phyloP scores from a whole-genome alignment of 129 eudicot genomes.

The Daucus carota region DNA sequence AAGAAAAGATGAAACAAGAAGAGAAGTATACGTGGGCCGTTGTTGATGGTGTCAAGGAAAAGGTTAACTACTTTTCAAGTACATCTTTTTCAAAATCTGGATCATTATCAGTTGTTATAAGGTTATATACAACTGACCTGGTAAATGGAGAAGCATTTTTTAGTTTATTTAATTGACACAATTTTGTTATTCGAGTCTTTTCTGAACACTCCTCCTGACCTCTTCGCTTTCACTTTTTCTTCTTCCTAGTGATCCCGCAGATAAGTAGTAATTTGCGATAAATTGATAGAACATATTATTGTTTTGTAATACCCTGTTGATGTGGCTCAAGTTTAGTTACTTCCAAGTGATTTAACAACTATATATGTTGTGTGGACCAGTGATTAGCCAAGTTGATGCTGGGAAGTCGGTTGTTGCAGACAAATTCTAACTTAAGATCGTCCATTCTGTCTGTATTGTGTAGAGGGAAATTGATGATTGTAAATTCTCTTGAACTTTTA shows the following conservation, averaged over 20 bases:
- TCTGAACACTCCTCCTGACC: background rate
- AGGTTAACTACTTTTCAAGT: slow-evolving; percentile 37
- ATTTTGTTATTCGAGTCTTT: background rate
- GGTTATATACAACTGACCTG: background rate
- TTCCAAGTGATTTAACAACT: background rate
- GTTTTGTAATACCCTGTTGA: background rate
- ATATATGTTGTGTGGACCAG: background rate
- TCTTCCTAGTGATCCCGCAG: background rate
- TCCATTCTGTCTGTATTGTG: background rate
- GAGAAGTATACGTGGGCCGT: slow-evolving; percentile 99
- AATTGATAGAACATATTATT: background rate
- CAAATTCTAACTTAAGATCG: background rate
- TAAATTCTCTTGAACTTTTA: background rate
- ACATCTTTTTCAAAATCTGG: slow-evolving; percentile 1
- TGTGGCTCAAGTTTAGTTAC: background rate
- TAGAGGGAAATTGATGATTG: background rate
- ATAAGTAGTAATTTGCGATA: background rate
- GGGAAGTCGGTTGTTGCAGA: background rate
- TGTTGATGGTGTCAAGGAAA: slow-evolving; percentile 93
- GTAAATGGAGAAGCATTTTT: background rate
- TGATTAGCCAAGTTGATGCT: background rate
- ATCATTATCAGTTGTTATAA: slow-evolving; percentile 4
- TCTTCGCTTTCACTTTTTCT: background rate
- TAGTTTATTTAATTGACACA: background rate
- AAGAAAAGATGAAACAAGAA: slow-evolving; percentile 84